Percentiles rank a stretch among this genome's conserved stretches.
Evolutionary conservation across 805 yeast genomes (phyloP).

Genomic region (Hanseniaspora occidentalis): DNA sequence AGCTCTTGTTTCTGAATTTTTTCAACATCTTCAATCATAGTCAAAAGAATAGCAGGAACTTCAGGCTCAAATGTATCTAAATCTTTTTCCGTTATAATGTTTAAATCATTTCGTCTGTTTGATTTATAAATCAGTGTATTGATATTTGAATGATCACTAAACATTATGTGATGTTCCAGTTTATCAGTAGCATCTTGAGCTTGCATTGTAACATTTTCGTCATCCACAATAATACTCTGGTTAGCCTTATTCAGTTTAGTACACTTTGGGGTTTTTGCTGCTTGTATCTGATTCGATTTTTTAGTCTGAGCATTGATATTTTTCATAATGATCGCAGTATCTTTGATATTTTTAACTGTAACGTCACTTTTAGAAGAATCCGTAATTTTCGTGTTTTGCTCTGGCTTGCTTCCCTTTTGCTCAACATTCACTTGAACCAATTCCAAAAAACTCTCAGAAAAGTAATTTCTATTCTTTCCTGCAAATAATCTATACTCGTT

Average conservation of each 20-base stretch:
- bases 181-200: too few species aligned
- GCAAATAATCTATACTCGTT: conserved; percentile 75
- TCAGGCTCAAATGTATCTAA: conserved; percentile 5
- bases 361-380: conserved; percentile 3
- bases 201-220: too few species aligned
- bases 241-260: too few species aligned
- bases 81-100: conserved; percentile 4
- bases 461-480: conserved; percentile 61
- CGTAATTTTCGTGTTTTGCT: not conserved
- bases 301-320: not conserved
- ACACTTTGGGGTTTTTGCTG: too few species aligned
- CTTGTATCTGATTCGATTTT: too few species aligned
- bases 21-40: conserved; percentile 2
- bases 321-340: too few species aligned
- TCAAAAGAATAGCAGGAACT: conserved; percentile 4
- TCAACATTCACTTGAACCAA: conserved; percentile 35
- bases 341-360: not conserved
- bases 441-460: conserved; percentile 74
- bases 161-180: too few species aligned
- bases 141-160: too few species aligned
- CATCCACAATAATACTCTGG: too few species aligned
- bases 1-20: not conserved
- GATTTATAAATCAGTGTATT: too few species aligned
- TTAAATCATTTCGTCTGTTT: conserved; percentile 1
- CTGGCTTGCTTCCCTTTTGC: conserved; percentile 11